These are phyloP conservation scores for Cryomyces minteri DNA, from an alignment of 495 filamentous ascomycete genomes.

Conservation along the genomic window DNA sequence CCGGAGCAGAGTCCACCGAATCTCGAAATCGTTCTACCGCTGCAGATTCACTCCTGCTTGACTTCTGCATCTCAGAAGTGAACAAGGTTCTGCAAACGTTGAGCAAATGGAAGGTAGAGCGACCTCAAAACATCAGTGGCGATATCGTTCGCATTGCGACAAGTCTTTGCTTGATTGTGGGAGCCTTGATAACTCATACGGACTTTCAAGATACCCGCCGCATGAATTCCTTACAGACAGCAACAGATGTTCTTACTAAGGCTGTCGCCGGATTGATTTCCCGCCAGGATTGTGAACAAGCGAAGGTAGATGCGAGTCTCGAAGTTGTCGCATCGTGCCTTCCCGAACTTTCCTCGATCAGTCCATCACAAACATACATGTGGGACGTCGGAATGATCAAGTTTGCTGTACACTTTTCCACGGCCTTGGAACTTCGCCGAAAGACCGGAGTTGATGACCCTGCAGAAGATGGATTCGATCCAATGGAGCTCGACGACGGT, in stretches of 20 bases:
- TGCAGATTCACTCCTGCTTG: constrained; percentile 11
- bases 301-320: constrained; percentile 18
- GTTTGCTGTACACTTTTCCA: constrained; percentile 1
- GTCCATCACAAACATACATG: not conserved
- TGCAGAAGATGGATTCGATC: constrained; percentile 25
- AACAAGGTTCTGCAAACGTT: constrained; percentile 10
- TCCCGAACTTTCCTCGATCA: constrained; percentile 2
- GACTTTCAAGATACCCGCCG: constrained; percentile 9
- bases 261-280: constrained; percentile 11
- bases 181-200: constrained; percentile 4
- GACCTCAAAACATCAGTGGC: constrained; percentile 12
- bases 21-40: not conserved
- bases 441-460: constrained; percentile 9
- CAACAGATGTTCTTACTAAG: constrained; percentile 7
- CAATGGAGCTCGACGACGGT: constrained; percentile 65
- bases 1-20: not conserved
- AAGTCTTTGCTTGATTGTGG: constrained; percentile 10
- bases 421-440: constrained; percentile 25
- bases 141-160: constrained; percentile 18
- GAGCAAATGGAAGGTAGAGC: constrained; percentile 8
- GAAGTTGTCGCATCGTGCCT: constrained; percentile 5
- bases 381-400: not conserved
- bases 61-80: constrained; percentile 12
- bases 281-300: constrained; percentile 11
- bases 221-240: constrained; percentile 4